Evolutionary conservation across 2,329 filamentous ascomycete genomes (phyloP).

Genomic region (Ascosphaera pollenicola): DNA sequence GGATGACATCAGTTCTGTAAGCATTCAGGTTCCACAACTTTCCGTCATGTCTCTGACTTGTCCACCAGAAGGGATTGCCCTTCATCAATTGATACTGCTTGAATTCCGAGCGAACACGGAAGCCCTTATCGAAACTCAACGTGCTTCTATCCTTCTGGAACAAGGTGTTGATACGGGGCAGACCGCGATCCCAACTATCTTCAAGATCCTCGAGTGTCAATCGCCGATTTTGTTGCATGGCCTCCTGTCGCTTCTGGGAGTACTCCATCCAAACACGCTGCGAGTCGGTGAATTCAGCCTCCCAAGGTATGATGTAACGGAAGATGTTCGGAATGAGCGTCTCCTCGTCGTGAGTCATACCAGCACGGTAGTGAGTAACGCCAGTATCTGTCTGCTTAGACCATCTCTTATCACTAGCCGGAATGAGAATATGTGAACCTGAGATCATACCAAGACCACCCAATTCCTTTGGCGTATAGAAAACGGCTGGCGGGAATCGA

Average conservation of each 20-base stretch:
- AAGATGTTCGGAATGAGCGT: conserved; percentile 98
- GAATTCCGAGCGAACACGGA: conserved; percentile 86
- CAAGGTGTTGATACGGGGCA: conserved; percentile 93
- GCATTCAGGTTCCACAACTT: conserved; percentile 95
- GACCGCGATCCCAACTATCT: conserved; percentile 93
- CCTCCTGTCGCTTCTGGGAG: conserved; percentile 90
- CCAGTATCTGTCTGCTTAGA: conserved; percentile 95
- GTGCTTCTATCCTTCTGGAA: conserved; percentile 98
- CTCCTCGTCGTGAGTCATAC: conserved; percentile 97
- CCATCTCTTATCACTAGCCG: conserved; percentile 93
- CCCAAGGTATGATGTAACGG: conserved; percentile 98
- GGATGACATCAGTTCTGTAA: conserved; percentile 91
- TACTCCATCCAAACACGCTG: conserved; percentile 99
- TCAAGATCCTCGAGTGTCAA: conserved; percentile 90
- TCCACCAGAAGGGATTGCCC: conserved; percentile 99
- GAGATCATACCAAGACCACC: conserved; percentile 98
- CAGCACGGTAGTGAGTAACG: conserved; percentile 87
- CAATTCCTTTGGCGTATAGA: conserved; percentile 95
- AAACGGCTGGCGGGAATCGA: conserved; percentile 91
- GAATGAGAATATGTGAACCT: conserved; percentile 91
- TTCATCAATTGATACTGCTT: conserved; percentile 99
- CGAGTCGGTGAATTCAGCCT: conserved; percentile 96
- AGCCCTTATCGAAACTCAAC: conserved; percentile 94
- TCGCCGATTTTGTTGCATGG: conserved; percentile 89
- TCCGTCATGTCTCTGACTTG: conserved; percentile 86